A percentile compares a stretch with the other conserved stretches of the same genome.
Conservation (phyloP, 129 eudicot genomes). For the Centaurea solstitialis region DNA sequence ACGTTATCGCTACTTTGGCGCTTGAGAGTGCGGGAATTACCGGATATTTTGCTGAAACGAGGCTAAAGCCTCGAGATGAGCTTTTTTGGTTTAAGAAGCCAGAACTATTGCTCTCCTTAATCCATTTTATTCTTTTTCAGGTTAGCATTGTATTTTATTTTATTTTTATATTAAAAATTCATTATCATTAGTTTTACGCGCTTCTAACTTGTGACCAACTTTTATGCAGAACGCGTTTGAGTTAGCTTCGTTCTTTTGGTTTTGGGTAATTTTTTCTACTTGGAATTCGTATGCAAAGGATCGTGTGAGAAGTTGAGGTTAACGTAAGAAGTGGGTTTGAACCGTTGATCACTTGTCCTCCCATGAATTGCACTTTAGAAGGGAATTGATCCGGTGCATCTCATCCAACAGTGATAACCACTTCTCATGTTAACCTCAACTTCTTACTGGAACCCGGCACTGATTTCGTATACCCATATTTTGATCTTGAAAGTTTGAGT, state of each 20-base stretch:
- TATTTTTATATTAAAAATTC: not conserved
- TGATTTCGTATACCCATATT: not conserved
- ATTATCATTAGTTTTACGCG: not conserved
- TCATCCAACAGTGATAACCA: too few relatives aligned
- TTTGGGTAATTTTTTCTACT: constrained; percentile 68
- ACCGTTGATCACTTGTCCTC: too few relatives aligned
- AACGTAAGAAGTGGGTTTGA: too few relatives aligned
- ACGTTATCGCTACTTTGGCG: constrained; percentile 91
- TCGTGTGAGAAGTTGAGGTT: too few relatives aligned
- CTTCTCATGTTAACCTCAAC: too few relatives aligned
- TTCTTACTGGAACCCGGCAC: too few relatives aligned
- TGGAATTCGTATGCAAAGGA: not conserved
- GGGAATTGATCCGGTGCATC: too few relatives aligned
- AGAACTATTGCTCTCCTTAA: constrained; percentile 66
- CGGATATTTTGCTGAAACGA: constrained; percentile 58
- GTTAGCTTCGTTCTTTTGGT: constrained; percentile 98
- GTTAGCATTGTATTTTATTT: constrained; percentile 32
- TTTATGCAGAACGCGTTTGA: constrained; percentile 90
- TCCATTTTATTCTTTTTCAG: constrained; percentile 98
- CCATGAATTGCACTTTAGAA: too few relatives aligned
- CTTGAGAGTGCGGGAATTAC: constrained; percentile 87
- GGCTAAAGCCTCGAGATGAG: constrained; percentile 90
- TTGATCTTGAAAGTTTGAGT: not conserved
- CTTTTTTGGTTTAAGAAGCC: constrained; percentile 99
- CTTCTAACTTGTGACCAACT: constrained; percentile 14